These are phyloP conservation scores for Aureobasidium musti DNA, from an alignment of 2,329 filamentous ascomycete species.

Conservation along the genomic window DNA sequence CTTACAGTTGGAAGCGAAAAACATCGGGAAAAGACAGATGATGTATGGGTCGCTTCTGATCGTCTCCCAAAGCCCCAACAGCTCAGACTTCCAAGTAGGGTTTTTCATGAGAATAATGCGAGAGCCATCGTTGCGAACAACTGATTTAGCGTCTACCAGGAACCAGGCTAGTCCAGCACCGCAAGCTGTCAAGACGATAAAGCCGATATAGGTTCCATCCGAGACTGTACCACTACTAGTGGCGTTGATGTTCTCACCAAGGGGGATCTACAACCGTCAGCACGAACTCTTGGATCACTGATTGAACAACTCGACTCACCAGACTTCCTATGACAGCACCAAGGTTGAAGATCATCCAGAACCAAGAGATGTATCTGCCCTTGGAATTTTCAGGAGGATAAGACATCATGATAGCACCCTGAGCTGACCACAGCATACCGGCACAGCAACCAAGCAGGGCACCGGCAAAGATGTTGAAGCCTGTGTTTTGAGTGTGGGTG, in stretches of 20 bases:
- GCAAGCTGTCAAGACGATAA: constrained; percentile 76
- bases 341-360: constrained; percentile 95
- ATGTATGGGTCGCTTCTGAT: constrained; percentile 71
- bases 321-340: constrained; percentile 83
- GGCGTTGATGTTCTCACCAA: constrained; percentile 69
- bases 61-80: constrained; percentile 73
- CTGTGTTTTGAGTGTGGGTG: constrained; percentile 66
- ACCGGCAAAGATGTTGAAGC: constrained; percentile 75
- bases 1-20: constrained; percentile 76
- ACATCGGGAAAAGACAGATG: constrained; percentile 76
- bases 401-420: constrained; percentile 86
- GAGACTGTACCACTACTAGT: constrained; percentile 56
- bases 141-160: constrained; percentile 69
- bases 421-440: constrained; percentile 77
- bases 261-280: constrained; percentile 58
- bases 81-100: constrained; percentile 79
- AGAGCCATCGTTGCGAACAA: constrained; percentile 75
- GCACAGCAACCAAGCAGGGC: constrained; percentile 76
- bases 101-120: constrained; percentile 86
- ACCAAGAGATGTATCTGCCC: constrained; percentile 84
- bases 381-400: constrained; percentile 81
- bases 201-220: constrained; percentile 84
- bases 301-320: constrained; percentile 46
- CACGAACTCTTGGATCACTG: neutral
- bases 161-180: constrained; percentile 70